A percentile compares a stretch with the other conserved stretches of the same genome.
These are phyloP conservation scores for Agrocybe praecox DNA, from an alignment of 768 basidiomycete species.

Conservation along the genomic window DNA sequence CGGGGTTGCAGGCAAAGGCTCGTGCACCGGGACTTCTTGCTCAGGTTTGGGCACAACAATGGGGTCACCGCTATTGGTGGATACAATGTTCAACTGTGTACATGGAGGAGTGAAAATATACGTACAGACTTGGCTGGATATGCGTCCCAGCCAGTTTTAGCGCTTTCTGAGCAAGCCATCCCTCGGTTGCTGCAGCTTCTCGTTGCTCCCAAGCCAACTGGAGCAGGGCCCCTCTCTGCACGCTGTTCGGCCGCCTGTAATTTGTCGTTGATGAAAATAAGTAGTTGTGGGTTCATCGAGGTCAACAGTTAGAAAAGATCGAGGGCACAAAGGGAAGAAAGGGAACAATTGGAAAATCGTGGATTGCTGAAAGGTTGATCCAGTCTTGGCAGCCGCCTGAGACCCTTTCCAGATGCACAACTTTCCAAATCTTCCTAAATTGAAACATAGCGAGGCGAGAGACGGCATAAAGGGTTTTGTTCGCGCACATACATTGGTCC, in stretches of 20 bases:
- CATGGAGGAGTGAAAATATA: neutral
- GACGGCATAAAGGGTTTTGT: no score
- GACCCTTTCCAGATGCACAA: no score
- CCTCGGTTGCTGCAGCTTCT: neutral
- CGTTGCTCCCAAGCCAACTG: neutral
- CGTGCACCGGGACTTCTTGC: neutral
- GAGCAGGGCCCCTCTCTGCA: neutral
- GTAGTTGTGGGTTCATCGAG: neutral
- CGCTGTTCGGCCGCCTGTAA: neutral
- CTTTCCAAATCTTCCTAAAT: no score
- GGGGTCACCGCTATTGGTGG: neutral
- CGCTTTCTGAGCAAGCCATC: neutral
- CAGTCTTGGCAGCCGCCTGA: no score
- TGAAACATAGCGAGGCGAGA: no score
- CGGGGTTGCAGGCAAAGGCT: neutral
- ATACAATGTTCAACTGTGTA: neutral
- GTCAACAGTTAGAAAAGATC: neutral
- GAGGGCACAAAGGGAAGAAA: neutral
- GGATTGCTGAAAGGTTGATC: no score
- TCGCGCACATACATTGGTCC: no score
- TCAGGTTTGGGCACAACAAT: neutral
- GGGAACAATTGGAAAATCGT: no score
- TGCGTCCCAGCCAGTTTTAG: neutral
- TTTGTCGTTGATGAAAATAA: neutral
- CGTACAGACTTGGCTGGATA: neutral